Conservation (phyloP, 2,329 filamentous ascomycete species). For the Nigrograna mackinnonii region DNA sequence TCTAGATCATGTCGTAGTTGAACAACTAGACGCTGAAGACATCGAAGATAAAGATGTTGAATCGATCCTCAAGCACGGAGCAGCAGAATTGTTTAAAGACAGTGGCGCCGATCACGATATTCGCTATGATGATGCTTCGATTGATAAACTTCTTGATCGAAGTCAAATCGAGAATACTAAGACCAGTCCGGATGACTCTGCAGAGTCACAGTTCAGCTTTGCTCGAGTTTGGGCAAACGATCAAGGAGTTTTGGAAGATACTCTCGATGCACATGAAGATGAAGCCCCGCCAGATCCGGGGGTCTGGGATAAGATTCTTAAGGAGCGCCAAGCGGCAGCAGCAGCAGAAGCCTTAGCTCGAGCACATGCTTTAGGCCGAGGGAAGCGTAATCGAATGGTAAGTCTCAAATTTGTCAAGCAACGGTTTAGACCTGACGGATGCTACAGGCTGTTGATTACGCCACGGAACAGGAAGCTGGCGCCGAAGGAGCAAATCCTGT, state of each 20-base stretch:
- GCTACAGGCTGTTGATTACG: slow-evolving; percentile 51
- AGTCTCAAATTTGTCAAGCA: slow-evolving; percentile 18
- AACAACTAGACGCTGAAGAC: slow-evolving; percentile 85
- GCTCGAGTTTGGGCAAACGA: slow-evolving; percentile 93
- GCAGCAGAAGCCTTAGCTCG: slow-evolving; percentile 69
- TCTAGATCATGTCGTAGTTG: slow-evolving; percentile 91
- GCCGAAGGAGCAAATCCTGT: slow-evolving; percentile 10
- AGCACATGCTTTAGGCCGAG: slow-evolving; percentile 79
- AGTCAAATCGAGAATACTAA: slow-evolving; percentile 76
- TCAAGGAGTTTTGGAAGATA: slow-evolving; percentile 67
- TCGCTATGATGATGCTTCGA: slow-evolving; percentile 75
- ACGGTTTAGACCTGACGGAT: slow-evolving; percentile 13
- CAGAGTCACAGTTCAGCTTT: slow-evolving; percentile 84
- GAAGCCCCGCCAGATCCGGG: slow-evolving; percentile 63
- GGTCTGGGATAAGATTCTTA: slow-evolving; percentile 89
- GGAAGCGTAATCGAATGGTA: slow-evolving; percentile 71
- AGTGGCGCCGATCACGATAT: slow-evolving; percentile 72
- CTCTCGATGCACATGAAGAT: slow-evolving; percentile 59
- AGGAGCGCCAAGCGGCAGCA: slow-evolving; percentile 78
- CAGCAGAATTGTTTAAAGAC: slow-evolving; percentile 82
- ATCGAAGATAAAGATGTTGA: slow-evolving; percentile 80
- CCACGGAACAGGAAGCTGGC: slow-evolving; percentile 32
- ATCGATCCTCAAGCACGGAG: slow-evolving; percentile 84
- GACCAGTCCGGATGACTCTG: slow-evolving; percentile 64
- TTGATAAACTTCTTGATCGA: slow-evolving; percentile 91